These are phyloP conservation scores for Pleurotus eryngii DNA, from an alignment of 768 basidiomycete genomes.

Conservation along the genomic window DNA sequence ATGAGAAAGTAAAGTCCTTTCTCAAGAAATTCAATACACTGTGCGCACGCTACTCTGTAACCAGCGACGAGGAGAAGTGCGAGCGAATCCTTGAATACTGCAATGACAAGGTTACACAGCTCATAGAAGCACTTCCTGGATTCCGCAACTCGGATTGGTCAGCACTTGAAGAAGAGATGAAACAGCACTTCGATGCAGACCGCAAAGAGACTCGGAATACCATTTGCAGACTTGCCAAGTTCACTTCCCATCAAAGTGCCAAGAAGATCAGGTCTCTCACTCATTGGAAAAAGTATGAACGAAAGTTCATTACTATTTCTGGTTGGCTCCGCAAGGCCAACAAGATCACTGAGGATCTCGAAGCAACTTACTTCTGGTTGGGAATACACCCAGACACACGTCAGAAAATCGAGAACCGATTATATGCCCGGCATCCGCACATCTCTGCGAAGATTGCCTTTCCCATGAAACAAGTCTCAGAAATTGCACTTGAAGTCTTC, in stretches of 20 bases:
- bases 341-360: conserved; percentile 8
- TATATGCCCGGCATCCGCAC: not conserved
- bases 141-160: not conserved
- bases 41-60: not conserved
- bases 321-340: conserved; percentile 9
- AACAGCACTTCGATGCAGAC: conserved; percentile 2
- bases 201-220: not conserved
- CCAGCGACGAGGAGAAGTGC: not conserved
- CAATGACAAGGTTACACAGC: not conserved
- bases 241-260: not conserved
- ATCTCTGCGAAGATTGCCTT: not conserved
- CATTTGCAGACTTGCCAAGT: not conserved
- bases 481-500: not conserved
- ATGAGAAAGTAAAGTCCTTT: not conserved
- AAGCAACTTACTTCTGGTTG: conserved; percentile 12
- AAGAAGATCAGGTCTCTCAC: conserved; percentile 4
- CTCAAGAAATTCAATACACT: not conserved
- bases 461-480: not conserved
- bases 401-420: not conserved
- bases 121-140: not conserved
- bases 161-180: not conserved
- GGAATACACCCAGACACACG: conserved; percentile 1
- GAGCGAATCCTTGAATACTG: not conserved
- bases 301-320: conserved; percentile 9
- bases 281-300: conserved; percentile 8